A percentile compares a stretch with the other conserved stretches of the same genome.
phyloP scores from a whole-genome alignment of 1,139 yeast species.

The Candida sp. region DNA sequence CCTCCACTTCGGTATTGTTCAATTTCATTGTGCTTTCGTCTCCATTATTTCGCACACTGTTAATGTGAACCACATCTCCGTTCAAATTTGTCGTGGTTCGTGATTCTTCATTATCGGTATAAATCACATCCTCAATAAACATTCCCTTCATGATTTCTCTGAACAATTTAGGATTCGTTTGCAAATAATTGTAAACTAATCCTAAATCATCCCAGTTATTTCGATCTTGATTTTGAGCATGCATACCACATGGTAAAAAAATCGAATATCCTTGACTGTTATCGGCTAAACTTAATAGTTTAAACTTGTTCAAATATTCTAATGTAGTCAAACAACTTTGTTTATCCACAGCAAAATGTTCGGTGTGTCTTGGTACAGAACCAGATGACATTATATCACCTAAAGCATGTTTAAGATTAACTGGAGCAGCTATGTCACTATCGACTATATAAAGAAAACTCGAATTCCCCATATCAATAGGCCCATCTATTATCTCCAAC shows the following conservation, averaged over 20 bases:
- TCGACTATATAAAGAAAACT: constrained; percentile 64
- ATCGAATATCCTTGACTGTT: constrained; percentile 66
- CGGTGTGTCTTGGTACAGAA: constrained; percentile 25
- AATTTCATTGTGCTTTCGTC: constrained; percentile 19
- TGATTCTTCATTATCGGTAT: constrained; percentile 46
- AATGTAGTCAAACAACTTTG: constrained; percentile 35
- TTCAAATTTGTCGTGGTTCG: constrained; percentile 15
- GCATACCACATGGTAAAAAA: constrained; percentile 67
- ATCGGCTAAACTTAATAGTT: constrained; percentile 39
- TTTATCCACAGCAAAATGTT: constrained; percentile 30
- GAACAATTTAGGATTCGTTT: constrained; percentile 49
- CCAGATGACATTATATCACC: constrained; percentile 39
- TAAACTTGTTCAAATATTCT: constrained; percentile 27
- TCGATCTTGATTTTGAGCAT: constrained; percentile 3
- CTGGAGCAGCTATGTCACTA: constrained; percentile 44
- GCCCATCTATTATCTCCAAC: constrained; percentile 44
- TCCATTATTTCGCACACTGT: constrained; percentile 20
- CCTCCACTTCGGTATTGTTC: constrained; percentile 23
- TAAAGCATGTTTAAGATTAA: constrained; percentile 31
- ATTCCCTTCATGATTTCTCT: constrained; percentile 51
- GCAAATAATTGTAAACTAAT: constrained; percentile 58
- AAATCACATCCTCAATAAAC: constrained; percentile 62
- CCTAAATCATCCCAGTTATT: constrained; percentile 60
- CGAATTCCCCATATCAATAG: constrained; percentile 41
- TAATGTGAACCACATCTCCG: constrained; percentile 29